Conservation (phyloP, 1,284 basidiomycete genomes). For the Papiliotrema laurentii region DNA sequence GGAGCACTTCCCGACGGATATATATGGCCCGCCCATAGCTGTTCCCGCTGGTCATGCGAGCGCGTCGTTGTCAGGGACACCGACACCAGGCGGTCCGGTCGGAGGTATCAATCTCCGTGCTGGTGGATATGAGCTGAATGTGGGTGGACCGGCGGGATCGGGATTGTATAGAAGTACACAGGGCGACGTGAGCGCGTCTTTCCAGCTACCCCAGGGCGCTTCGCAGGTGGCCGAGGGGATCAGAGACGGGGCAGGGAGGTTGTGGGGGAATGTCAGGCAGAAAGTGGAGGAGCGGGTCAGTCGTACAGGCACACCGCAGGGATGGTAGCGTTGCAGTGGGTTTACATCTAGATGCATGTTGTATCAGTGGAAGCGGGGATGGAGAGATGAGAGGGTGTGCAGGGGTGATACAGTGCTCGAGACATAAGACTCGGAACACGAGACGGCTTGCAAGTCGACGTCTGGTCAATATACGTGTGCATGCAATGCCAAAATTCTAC, state of each 20-base stretch:
- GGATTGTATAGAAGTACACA: constrained; percentile 72
- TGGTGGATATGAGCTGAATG: constrained; percentile 81
- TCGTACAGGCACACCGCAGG: constrained; percentile 37
- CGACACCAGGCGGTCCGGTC: constrained; percentile 49
- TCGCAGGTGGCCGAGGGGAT: constrained; percentile 59
- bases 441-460: too few relatives aligned
- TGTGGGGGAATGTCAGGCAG: constrained; percentile 82
- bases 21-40: constrained; percentile 36
- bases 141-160: constrained; percentile 74
- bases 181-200: constrained; percentile 58
- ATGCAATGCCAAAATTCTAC: too few relatives aligned
- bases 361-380: too few relatives aligned
- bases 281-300: constrained; percentile 88
- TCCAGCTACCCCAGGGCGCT: constrained; percentile 65
- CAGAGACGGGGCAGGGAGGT: constrained; percentile 65
- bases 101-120: constrained; percentile 70
- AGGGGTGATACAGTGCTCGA: too few relatives aligned
- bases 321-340: too few relatives aligned
- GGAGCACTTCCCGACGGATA: constrained; percentile 40
- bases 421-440: too few relatives aligned
- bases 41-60: constrained; percentile 50
- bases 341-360: too few relatives aligned
- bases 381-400: too few relatives aligned
- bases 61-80: constrained; percentile 50
- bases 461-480: too few relatives aligned